These are phyloP conservation scores for Lasiodiplodia gonubiensis DNA, from an alignment of 2,329 filamentous ascomycete species.

Conservation along the genomic window DNA sequence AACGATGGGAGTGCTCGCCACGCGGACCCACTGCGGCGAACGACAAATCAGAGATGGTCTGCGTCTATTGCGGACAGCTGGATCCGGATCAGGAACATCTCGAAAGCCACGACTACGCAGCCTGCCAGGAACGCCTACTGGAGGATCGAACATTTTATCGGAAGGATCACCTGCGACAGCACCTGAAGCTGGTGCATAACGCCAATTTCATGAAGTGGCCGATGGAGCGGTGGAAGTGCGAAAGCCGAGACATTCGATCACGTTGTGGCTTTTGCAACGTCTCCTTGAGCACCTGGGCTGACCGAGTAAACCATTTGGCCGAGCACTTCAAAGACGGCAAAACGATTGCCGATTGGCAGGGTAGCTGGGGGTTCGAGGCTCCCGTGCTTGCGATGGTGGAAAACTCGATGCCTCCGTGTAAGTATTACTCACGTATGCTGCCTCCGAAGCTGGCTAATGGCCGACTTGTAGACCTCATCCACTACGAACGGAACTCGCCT, in stretches of 20 bases:
- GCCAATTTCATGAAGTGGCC: conserved; percentile 29
- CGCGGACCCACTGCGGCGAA: conserved; percentile 31
- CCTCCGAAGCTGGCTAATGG: neutral
- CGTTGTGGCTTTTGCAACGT: conserved; percentile 38
- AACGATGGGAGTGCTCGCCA: conserved; percentile 38
- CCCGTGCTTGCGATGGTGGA: conserved; percentile 31
- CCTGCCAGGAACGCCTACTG: conserved; percentile 34
- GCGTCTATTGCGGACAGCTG: conserved; percentile 34
- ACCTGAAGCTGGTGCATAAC: conserved; percentile 37
- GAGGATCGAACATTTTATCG: conserved; percentile 39
- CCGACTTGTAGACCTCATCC: neutral
- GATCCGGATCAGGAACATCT: conserved; percentile 33
- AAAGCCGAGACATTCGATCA: conserved; percentile 35
- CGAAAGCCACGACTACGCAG: conserved; percentile 34
- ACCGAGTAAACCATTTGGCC: conserved; percentile 37
- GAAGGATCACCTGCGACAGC: conserved; percentile 39
- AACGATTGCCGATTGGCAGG: conserved; percentile 39
- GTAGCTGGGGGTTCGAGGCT: conserved; percentile 37
- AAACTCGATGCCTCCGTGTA: conserved; percentile 37
- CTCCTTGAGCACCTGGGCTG: conserved; percentile 35
- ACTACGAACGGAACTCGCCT: neutral
- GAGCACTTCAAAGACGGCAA: conserved; percentile 37
- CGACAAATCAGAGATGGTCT: conserved; percentile 30
- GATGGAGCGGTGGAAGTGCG: conserved; percentile 38
- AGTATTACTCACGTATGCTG: conserved; percentile 31